Conservation (phyloP, 2,329 filamentous ascomycete species). For the Lachnellula willkommii region DNA sequence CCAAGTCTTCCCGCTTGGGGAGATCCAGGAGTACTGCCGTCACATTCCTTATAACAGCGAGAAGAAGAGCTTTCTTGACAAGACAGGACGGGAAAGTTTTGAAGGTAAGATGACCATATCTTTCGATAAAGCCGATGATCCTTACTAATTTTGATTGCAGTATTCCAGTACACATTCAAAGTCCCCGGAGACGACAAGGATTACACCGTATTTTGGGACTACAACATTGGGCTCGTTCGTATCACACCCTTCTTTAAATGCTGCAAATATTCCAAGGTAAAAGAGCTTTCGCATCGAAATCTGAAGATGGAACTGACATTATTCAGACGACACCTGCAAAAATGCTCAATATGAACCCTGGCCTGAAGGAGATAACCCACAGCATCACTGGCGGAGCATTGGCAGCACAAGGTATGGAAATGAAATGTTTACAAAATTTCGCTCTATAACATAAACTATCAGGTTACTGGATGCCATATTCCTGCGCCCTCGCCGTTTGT, state of each 20-base stretch:
- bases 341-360: slow-evolving; percentile 71
- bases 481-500: slow-evolving; percentile 79
- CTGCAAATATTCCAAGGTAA: slow-evolving; percentile 78
- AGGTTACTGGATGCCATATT: slow-evolving; percentile 97
- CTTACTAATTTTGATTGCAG: slow-evolving; percentile 41
- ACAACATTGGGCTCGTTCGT: slow-evolving; percentile 86
- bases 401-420: slow-evolving; percentile 69
- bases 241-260: slow-evolving; percentile 96
- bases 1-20: slow-evolving; percentile 59
- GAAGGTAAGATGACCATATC: slow-evolving; percentile 57
- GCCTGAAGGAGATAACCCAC: slow-evolving; percentile 82
- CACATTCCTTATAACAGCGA: slow-evolving; percentile 94
- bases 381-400: slow-evolving; percentile 93
- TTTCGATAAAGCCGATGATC: slow-evolving; percentile 4
- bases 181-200: slow-evolving; percentile 60
- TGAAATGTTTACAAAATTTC: slow-evolving; percentile 4
- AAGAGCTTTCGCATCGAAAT: slow-evolving; percentile 17
- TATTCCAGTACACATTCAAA: slow-evolving; percentile 79
- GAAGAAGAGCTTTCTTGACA: slow-evolving; percentile 82
- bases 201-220: slow-evolving; percentile 92
- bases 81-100: slow-evolving; percentile 82
- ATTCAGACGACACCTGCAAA: slow-evolving; percentile 80
- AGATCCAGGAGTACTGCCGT: slow-evolving; percentile 56
- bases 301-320: slow-evolving; percentile 9
- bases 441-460: slow-evolving; percentile 10